phyloP scores from a whole-genome alignment of 495 filamentous ascomycete genomes.

The Ramalina intermedia region DNA sequence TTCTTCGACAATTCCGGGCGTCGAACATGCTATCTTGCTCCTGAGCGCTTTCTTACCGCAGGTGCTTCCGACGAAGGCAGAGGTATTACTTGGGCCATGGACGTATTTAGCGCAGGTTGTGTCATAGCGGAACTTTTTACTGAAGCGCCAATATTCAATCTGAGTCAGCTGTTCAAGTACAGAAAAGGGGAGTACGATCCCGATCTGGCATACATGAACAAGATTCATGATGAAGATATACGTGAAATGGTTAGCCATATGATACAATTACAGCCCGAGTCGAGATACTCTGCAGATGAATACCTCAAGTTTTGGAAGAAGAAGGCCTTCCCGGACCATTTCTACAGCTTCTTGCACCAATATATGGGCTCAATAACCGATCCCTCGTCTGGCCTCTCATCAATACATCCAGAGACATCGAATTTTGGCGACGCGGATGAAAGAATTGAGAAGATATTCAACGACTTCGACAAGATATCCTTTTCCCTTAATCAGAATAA shows the following conservation, averaged over 20 bases:
- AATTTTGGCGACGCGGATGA: conserved; percentile 78
- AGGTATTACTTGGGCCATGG: conserved; percentile 85
- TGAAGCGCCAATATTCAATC: conserved; percentile 83
- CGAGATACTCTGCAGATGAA: conserved; percentile 84
- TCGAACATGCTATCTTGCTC: conserved; percentile 91
- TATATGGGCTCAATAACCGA: conserved; percentile 96
- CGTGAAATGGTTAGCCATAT: conserved; percentile 82
- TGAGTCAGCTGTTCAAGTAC: conserved; percentile 91
- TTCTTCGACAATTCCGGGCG: conserved; percentile 90
- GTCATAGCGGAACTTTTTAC: conserved; percentile 95
- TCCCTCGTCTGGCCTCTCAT: conserved; percentile 60
- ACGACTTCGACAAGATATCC: conserved; percentile 95
- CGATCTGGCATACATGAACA: conserved; percentile 57
- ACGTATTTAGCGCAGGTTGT: conserved; percentile 94
- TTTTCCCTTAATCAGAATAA: conserved; percentile 70
- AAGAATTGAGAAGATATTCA: conserved; percentile 78
- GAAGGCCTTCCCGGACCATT: conserved; percentile 90
- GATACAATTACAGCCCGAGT: conserved; percentile 85
- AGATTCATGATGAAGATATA: conserved; percentile 78
- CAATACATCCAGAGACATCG: conserved; percentile 43
- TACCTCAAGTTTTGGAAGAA: conserved; percentile 83
- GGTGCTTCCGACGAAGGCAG: conserved; percentile 50
- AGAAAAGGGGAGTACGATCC: conserved; percentile 87
- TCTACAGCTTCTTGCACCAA: conserved; percentile 91
- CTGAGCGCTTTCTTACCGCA: conserved; percentile 71